Evolutionary conservation across 441 rosid genomes (phyloP).

Genomic region (Caryocar brasiliense): DNA sequence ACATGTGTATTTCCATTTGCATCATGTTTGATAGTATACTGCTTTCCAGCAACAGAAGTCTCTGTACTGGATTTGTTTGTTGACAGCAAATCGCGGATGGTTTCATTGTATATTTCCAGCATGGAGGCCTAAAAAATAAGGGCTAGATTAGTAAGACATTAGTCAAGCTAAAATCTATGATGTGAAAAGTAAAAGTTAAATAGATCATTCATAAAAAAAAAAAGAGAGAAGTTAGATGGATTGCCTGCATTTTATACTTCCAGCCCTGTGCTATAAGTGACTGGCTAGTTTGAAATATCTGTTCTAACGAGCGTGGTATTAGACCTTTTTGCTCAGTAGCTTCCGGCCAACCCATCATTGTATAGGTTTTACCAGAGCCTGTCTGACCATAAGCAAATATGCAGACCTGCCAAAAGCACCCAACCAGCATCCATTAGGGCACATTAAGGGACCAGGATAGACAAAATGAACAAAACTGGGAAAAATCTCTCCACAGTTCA

Average conservation of each 20-base stretch:
- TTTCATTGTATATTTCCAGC: slow-evolving; percentile 93
- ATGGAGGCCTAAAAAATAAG: slow-evolving; percentile 57
- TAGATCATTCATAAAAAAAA: too few species aligned
- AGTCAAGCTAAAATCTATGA: too few species aligned
- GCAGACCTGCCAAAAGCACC: slow-evolving; percentile 57
- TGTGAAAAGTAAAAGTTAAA: too few species aligned
- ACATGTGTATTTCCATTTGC: slow-evolving; percentile 70
- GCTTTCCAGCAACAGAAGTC: slow-evolving; percentile 58
- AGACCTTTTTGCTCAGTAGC: slow-evolving; percentile 61
- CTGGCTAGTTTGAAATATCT: slow-evolving; percentile 73
- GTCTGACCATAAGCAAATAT: slow-evolving; percentile 98
- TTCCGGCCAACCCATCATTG: slow-evolving; percentile 95
- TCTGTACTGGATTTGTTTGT: slow-evolving; percentile 39
- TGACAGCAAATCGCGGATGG: slow-evolving; percentile 71
- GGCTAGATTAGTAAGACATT: neutral
- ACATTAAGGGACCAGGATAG: neutral
- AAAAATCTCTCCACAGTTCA: neutral
- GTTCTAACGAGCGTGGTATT: slow-evolving; percentile 88
- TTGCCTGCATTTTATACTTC: slow-evolving; percentile 93
- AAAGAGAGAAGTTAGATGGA: neutral
- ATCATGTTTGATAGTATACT: slow-evolving; percentile 77
- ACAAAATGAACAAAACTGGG: neutral
- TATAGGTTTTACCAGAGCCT: slow-evolving; percentile 95
- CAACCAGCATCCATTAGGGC: neutral
- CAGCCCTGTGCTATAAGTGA: slow-evolving; percentile 73